Evolutionary conservation across 768 basidiomycete species (phyloP).

Genomic region (Cystoderma amianthinum): DNA sequence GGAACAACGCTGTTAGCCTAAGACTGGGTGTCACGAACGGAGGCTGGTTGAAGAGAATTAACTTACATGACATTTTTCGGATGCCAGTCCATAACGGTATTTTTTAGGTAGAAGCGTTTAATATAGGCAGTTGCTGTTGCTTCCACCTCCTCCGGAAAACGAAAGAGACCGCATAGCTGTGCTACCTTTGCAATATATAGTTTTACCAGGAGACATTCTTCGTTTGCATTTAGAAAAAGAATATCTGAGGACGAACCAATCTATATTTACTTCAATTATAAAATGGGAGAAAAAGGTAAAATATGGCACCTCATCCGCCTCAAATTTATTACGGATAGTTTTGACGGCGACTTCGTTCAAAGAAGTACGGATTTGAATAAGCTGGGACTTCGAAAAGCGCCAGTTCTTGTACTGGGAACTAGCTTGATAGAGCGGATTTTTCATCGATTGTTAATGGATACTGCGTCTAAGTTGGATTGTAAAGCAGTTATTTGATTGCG

Average conservation of each 20-base stretch:
- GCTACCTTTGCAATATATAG: conserved; percentile 85
- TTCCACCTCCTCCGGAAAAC: conserved; percentile 88
- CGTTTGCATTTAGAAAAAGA: conserved; percentile 70
- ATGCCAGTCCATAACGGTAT: conserved; percentile 99
- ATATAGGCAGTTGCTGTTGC: conserved; percentile 89
- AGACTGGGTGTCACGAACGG: neutral
- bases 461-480: too few relatives aligned
- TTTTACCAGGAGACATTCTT: conserved; percentile 85
- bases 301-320: conserved; percentile 64
- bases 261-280: conserved; percentile 23
- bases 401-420: conserved; percentile 85
- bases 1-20: conserved; percentile 92
- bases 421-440: conserved; percentile 58
- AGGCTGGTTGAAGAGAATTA: neutral
- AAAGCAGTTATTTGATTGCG: too few relatives aligned
- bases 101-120: conserved; percentile 95
- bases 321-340: conserved; percentile 71
- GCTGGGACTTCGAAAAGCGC: conserved; percentile 72
- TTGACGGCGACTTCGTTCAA: conserved; percentile 74
- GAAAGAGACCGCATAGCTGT: conserved; percentile 77
- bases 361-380: conserved; percentile 50
- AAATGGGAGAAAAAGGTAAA: conserved; percentile 2
- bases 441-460: conserved; percentile 8
- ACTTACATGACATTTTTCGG: conserved; percentile 96
- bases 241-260: conserved; percentile 68